phyloP scores from a whole-genome alignment of 176 grass and related monocot species.

The Zoysia japonica region DNA sequence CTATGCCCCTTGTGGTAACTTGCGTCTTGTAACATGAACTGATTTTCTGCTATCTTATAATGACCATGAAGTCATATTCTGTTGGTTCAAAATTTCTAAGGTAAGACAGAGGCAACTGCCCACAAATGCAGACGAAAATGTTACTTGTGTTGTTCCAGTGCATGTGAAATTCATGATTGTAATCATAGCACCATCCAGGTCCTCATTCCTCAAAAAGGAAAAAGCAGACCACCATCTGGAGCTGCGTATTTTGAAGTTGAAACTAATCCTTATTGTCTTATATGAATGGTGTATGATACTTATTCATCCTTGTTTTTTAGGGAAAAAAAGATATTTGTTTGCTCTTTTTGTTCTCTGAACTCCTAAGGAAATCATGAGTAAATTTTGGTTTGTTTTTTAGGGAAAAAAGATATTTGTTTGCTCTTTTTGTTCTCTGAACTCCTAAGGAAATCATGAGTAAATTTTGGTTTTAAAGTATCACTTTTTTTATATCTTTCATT shows the following conservation, averaged over 20 bases:
- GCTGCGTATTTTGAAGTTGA: neutral
- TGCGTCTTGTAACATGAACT: neutral
- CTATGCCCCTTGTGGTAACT: neutral
- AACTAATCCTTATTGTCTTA: neutral
- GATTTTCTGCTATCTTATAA: neutral
- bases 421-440: neutral
- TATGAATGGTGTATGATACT: neutral
- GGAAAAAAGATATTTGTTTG: too few species aligned
- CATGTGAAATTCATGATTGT: neutral
- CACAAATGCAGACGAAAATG: neutral
- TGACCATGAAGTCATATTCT: slow-evolving; percentile 7
- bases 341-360: neutral
- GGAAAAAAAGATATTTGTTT: too few species aligned
- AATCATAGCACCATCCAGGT: too few species aligned
- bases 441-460: neutral
- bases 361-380: neutral
- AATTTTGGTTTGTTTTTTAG: neutral
- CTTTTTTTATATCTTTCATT: neutral
- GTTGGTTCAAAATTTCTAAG: neutral
- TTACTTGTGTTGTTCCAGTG: neutral
- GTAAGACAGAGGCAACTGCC: neutral
- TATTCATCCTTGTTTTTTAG: neutral
- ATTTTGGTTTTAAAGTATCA: neutral
- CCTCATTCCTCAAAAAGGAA: too few species aligned
- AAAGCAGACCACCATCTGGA: neutral